Evolutionary conservation across 2,329 filamentous ascomycete species (phyloP).

Genomic region (Pseudogymnoascus sp.): DNA sequence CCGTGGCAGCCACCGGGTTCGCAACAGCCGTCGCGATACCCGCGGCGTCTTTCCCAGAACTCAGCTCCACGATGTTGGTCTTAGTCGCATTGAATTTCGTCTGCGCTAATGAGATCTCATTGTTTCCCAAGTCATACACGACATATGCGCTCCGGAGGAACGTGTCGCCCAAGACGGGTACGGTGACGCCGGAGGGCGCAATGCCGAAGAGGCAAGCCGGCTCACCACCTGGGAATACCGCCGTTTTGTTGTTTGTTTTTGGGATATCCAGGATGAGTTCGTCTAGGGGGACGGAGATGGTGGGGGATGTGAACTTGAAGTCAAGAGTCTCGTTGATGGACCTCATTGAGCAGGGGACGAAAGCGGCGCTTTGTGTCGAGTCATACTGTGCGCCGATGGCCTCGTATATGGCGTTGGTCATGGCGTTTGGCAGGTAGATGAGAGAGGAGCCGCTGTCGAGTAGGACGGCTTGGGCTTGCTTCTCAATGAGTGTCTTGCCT

Average conservation of each 20-base stretch:
- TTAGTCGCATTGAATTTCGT: conserved; percentile 50
- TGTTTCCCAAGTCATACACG: conserved; percentile 65
- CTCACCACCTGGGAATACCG: conserved; percentile 44
- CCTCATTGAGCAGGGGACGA: conserved; percentile 50
- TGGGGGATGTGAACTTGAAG: conserved; percentile 46
- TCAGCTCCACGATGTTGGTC: conserved; percentile 47
- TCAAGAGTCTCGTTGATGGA: conserved; percentile 34
- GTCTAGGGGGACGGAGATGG: conserved; percentile 46
- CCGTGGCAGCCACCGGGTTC: conserved; percentile 41
- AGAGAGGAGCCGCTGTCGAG: conserved; percentile 64
- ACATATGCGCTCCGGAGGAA: conserved; percentile 68
- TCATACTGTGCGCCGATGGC: conserved; percentile 52
- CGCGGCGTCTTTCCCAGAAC: conserved; percentile 38
- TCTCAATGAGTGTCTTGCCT: conserved; percentile 33
- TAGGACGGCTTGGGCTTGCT: conserved; percentile 51
- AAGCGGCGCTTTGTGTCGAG: conserved; percentile 42
- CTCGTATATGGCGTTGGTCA: conserved; percentile 46
- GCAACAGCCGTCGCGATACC: conserved; percentile 45
- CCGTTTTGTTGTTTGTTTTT: conserved; percentile 35
- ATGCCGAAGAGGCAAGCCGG: conserved; percentile 60
- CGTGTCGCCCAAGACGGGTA: conserved; percentile 62
- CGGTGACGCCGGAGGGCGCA: conserved; percentile 44
- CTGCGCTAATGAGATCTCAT: conserved; percentile 62
- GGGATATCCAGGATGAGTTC: conserved; percentile 50
- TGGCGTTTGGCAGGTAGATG: conserved; percentile 53